These are phyloP conservation scores for Plectosphaerella sp. DNA, from an alignment of 2,329 filamentous ascomycete genomes.

Conservation along the genomic window DNA sequence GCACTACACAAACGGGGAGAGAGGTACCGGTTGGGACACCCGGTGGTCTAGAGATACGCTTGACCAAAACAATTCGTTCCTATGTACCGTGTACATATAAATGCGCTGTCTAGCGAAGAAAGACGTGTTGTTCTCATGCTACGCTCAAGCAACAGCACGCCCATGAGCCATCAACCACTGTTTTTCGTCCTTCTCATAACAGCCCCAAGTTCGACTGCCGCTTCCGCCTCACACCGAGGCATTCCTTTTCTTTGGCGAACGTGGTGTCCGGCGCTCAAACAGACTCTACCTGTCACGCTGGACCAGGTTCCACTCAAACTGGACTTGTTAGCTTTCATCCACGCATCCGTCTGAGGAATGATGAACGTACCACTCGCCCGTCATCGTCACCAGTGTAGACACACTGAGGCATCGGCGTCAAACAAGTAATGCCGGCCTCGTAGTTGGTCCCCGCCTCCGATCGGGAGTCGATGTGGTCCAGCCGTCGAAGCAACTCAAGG, in stretches of 20 bases:
- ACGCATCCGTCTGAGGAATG: too few relatives aligned
- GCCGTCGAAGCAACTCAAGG: constrained; percentile 71
- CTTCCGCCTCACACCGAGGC: constrained; percentile 4
- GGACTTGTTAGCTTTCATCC: background rate
- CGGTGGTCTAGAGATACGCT: too few relatives aligned
- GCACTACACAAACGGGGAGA: background rate
- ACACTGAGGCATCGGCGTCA: constrained; percentile 74
- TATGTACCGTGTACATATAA: constrained; percentile 1
- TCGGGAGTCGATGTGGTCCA: constrained; percentile 73
- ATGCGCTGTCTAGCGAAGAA: background rate
- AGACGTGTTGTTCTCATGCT: constrained; percentile 2
- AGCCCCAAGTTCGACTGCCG: background rate
- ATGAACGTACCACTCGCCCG: constrained; percentile 69
- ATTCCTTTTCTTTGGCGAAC: constrained; percentile 12
- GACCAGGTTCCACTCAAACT: constrained; percentile 63
- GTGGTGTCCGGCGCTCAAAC: constrained; percentile 4
- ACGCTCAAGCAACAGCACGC: background rate
- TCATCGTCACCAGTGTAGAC: constrained; percentile 95
- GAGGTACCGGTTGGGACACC: too few relatives aligned
- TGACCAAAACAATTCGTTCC: background rate
- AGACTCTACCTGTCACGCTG: constrained; percentile 50
- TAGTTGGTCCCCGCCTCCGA: constrained; percentile 55
- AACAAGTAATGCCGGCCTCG: constrained; percentile 75
- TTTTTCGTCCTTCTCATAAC: too few relatives aligned
- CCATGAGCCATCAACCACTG: too few relatives aligned